Percentiles rank a stretch among this genome's conserved stretches.
Conservation (phyloP, 495 filamentous ascomycete species). For the Echria macrotheca region DNA sequence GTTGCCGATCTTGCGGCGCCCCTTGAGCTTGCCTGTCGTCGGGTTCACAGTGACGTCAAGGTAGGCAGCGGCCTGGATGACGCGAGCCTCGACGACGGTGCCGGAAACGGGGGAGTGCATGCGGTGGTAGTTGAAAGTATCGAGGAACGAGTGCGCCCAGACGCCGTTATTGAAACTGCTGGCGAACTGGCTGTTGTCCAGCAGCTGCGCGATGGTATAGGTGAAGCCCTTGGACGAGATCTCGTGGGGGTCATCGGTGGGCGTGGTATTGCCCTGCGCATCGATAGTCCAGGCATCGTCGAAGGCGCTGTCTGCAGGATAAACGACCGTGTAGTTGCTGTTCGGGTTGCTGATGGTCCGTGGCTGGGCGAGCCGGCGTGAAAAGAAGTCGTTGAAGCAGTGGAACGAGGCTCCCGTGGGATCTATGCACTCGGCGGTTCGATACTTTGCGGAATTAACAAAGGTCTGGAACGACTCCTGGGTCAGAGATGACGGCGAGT, state of each 20-base stretch:
- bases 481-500: background rate
- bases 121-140: constrained; percentile 6
- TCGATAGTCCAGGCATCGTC: background rate
- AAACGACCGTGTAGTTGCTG: background rate
- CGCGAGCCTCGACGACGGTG: background rate
- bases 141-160: constrained; percentile 1
- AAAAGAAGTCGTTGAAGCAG: constrained; percentile 8
- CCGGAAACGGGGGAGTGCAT: constrained; percentile 3
- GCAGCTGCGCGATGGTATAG: background rate
- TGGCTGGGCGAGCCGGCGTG: background rate
- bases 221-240: constrained; percentile 3
- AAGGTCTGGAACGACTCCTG: background rate
- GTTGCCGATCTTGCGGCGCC: too few relatives aligned
- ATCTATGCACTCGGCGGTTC: background rate
- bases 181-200: background rate
- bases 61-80: constrained; percentile 6
- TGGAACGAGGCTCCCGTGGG: background rate
- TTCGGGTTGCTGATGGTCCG: background rate
- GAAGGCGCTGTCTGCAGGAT: constrained; percentile 4
- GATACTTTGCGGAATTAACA: background rate
- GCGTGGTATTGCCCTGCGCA: background rate
- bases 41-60: too few relatives aligned
- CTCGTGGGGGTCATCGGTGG: background rate
- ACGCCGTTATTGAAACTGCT: background rate
- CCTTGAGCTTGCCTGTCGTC: too few relatives aligned